Percentiles rank a stretch among this genome's conserved stretches.
Evolutionary conservation across 2,329 filamentous ascomycete genomes (phyloP).

Genomic region (Talaromyces piceae): DNA sequence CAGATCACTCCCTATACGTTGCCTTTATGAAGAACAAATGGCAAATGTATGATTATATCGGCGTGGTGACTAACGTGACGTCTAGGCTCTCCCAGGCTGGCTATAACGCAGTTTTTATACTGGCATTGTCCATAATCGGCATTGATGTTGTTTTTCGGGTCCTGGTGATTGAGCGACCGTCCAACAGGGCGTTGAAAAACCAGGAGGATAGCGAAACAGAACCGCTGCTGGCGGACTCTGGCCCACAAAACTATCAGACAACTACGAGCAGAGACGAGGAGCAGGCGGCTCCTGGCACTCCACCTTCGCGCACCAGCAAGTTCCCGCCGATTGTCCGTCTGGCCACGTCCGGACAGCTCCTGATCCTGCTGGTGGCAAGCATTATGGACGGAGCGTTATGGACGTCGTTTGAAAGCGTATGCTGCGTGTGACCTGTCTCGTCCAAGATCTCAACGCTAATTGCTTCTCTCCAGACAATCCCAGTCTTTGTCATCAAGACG

Average conservation of each 20-base stretch:
- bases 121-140: slow-evolving; percentile 42
- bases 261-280: slow-evolving; percentile 2
- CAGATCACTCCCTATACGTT: no score
- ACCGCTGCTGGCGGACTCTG: slow-evolving; percentile 1
- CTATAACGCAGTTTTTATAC: slow-evolving; percentile 24
- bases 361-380: slow-evolving; percentile 38
- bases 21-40: no score
- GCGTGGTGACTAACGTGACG: no score
- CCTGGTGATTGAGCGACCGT: slow-evolving; percentile 47
- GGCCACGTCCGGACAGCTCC: slow-evolving; percentile 36
- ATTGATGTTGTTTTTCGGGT: slow-evolving; percentile 55
- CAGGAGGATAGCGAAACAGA: slow-evolving; percentile 8
- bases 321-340: slow-evolving; percentile 21
- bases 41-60: no score
- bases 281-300: slow-evolving; percentile 11
- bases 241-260: not conserved
- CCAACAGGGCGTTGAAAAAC: slow-evolving; percentile 17
- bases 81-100: slow-evolving; percentile 19
- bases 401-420: slow-evolving; percentile 46
- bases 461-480: slow-evolving; percentile 37
- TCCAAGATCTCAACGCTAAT: not conserved
- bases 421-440: slow-evolving; percentile 9
- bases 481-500: slow-evolving; percentile 47
- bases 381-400: slow-evolving; percentile 45
- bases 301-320: not conserved